Evolutionary conservation across 179 eudicot genomes (phyloP).

Genomic region (Beta macrorhiza): DNA sequence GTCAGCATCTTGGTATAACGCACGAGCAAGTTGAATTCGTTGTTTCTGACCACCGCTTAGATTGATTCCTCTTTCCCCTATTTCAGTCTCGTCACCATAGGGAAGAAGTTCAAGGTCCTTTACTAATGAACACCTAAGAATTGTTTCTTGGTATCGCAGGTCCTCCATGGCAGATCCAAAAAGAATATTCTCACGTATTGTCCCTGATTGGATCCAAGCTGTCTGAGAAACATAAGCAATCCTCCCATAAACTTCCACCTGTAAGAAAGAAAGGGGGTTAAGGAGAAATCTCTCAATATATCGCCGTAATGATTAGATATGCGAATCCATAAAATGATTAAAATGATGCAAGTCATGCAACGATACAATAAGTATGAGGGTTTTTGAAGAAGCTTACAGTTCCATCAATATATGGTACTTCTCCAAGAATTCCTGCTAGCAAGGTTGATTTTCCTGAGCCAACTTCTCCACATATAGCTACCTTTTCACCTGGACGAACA

Average conservation of each 20-base stretch:
- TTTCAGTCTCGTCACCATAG: conserved; percentile 69
- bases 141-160: conserved; percentile 60
- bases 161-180: conserved; percentile 57
- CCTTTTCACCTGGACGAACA: conserved; percentile 47
- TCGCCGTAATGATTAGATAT: neutral
- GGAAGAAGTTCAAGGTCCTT: conserved; percentile 74
- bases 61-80: conserved; percentile 84
- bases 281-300: neutral
- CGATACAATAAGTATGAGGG: neutral
- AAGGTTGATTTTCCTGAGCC: conserved; percentile 69
- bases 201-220: conserved; percentile 86
- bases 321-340: neutral
- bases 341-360: neutral
- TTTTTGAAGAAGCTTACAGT: conserved; percentile 42
- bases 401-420: conserved; percentile 61
- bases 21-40: conserved; percentile 77
- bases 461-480: conserved; percentile 70
- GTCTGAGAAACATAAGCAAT: conserved; percentile 78
- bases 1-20: conserved; percentile 75
- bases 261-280: conserved; percentile 2
- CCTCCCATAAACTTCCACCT: conserved; percentile 61
- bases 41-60: conserved; percentile 89
- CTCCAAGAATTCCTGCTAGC: conserved; percentile 69
- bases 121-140: conserved; percentile 55
- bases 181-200: conserved; percentile 64